phyloP scores from a whole-genome alignment of 345 rosid genomes.

The Murraya koenigii region DNA sequence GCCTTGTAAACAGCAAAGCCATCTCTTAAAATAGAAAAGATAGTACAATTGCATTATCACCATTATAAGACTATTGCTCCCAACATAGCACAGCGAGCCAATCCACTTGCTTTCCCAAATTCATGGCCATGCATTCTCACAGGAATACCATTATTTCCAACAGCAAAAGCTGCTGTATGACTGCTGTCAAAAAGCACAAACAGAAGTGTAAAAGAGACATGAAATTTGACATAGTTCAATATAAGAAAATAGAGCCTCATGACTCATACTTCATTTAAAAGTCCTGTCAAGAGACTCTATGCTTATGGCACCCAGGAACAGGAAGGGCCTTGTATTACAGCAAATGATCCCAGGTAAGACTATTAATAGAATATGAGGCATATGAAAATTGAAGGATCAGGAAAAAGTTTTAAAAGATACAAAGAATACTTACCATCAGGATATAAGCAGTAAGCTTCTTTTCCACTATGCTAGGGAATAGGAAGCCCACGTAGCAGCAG shows the following conservation, averaged over 20 bases:
- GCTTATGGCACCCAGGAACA: background rate
- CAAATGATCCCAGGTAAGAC: background rate
- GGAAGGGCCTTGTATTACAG: background rate
- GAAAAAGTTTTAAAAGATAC: background rate
- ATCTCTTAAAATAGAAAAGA: constrained; percentile 4
- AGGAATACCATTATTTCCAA: constrained; percentile 96
- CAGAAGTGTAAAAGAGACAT: constrained; percentile 13
- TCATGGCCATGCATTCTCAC: constrained; percentile 89
- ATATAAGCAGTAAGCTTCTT: background rate
- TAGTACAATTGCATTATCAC: background rate
- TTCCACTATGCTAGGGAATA: background rate
- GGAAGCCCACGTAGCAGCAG: background rate
- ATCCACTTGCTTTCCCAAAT: constrained; percentile 98
- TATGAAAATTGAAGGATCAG: background rate
- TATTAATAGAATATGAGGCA: no score
- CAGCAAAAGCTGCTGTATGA: constrained; percentile 97
- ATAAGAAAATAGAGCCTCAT: background rate
- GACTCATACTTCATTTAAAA: background rate
- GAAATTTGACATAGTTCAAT: constrained; percentile 15
- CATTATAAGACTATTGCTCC: constrained; percentile 5
- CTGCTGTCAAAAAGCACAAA: constrained; percentile 36
- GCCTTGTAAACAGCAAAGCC: constrained; percentile 84
- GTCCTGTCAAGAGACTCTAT: background rate
- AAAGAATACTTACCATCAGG: background rate
- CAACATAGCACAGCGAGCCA: constrained; percentile 98